Evolutionary conservation across 768 basidiomycete species (phyloP).

Genomic region (Tylopilus felleus): DNA sequence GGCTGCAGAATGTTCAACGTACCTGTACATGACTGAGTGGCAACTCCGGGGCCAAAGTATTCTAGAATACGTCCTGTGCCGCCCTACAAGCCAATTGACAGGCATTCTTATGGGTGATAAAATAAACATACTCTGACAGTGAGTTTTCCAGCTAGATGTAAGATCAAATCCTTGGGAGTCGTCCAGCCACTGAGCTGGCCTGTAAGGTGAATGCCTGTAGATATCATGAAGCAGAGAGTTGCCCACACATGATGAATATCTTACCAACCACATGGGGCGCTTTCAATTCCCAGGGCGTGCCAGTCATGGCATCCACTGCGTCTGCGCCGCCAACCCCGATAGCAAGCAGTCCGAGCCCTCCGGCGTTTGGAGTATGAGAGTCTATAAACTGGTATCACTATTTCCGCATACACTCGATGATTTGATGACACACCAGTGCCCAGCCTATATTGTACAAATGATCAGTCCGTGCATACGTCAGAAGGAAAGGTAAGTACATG

Average conservation of each 20-base stretch:
- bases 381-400: constrained; percentile 44
- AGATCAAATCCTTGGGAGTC: constrained; percentile 93
- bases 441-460: constrained; percentile 47
- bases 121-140: constrained; percentile 73
- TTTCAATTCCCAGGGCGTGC: constrained; percentile 97
- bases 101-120: background rate
- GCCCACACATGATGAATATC: constrained; percentile 14
- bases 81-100: constrained; percentile 49
- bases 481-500: constrained; percentile 51
- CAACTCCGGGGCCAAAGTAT: constrained; percentile 94
- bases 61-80: constrained; percentile 95
- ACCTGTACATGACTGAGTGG: constrained; percentile 90
- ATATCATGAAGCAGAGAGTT: background rate
- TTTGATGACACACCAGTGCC: constrained; percentile 61
- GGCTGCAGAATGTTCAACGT: constrained; percentile 9
- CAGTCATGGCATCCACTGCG: constrained; percentile 97
- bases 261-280: constrained; percentile 80
- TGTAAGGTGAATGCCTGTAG: constrained; percentile 77
- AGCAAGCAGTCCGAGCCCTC: constrained; percentile 92
- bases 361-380: constrained; percentile 97
- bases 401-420: background rate
- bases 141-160: constrained; percentile 90
- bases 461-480: background rate
- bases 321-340: constrained; percentile 99
- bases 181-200: constrained; percentile 89